These are phyloP conservation scores for Citrullus mucosospermus DNA, from an alignment of 306 rosid species.

Conservation along the genomic window DNA sequence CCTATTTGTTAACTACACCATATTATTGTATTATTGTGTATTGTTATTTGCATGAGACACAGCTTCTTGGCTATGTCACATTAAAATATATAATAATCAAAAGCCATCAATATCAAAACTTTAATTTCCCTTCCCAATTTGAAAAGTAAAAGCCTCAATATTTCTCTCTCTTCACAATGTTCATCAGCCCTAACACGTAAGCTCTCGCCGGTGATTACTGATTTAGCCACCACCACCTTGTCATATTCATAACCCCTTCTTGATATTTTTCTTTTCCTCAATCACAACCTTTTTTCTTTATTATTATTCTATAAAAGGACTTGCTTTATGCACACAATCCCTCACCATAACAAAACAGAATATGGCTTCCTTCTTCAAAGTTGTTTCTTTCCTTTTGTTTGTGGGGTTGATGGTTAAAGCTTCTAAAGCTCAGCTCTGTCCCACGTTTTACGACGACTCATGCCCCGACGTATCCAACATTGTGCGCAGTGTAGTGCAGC, in stretches of 20 bases:
- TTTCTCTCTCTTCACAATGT: neutral
- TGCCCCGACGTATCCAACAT: slow-evolving; percentile 13
- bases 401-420: neutral
- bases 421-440: slow-evolving; percentile 16
- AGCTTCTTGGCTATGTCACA: neutral
- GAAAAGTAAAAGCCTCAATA: neutral
- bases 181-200: neutral
- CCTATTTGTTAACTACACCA: neutral
- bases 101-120: neutral
- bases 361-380: neutral
- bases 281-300: too few relatives aligned
- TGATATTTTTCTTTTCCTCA: neutral
- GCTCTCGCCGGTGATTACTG: neutral
- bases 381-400: neutral
- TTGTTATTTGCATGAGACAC: neutral
- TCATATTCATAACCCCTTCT: neutral
- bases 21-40: neutral
- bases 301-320: neutral
- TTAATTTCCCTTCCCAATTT: neutral
- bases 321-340: neutral
- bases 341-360: neutral
- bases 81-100: neutral
- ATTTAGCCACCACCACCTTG: slow-evolving; percentile 6
- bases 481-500: slow-evolving; percentile 8
- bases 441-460: slow-evolving; percentile 13